Evolutionary conservation across 352 stramenopile species (phyloP).

Genomic region (Pythium folliculosum): DNA sequence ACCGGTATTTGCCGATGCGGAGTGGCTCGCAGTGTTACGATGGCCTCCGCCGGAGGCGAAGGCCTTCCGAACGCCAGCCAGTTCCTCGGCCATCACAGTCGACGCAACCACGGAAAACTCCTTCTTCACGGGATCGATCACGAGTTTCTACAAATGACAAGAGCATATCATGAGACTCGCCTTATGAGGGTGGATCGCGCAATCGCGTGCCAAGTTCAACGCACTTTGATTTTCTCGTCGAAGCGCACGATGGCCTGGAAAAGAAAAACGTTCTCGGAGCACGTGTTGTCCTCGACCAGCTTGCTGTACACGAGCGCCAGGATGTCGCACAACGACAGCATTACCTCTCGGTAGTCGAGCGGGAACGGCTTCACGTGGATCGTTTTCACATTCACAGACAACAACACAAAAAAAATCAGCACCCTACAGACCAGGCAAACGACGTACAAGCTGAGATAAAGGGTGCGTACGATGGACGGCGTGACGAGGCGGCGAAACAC

Average conservation of each 20-base stretch:
- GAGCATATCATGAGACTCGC: too few relatives aligned
- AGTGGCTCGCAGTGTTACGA: background rate
- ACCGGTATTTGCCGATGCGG: background rate
- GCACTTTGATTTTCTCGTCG: slow-evolving; percentile 81
- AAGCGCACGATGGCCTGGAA: slow-evolving; percentile 82
- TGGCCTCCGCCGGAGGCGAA: slow-evolving; percentile 38
- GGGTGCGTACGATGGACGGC: slow-evolving; percentile 59
- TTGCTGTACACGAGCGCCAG: slow-evolving; percentile 84
- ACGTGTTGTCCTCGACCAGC: slow-evolving; percentile 73
- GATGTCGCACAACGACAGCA: slow-evolving; percentile 83
- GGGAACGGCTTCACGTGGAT: slow-evolving; percentile 58
- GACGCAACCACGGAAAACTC: slow-evolving; percentile 68
- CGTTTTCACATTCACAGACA: background rate
- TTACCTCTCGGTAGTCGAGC: slow-evolving; percentile 78
- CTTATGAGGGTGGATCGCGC: background rate
- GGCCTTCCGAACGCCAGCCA: slow-evolving; percentile 51
- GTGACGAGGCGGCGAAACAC: slow-evolving; percentile 75
- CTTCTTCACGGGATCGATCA: slow-evolving; percentile 83
- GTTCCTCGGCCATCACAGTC: slow-evolving; percentile 60
- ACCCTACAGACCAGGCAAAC: background rate
- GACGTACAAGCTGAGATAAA: background rate
- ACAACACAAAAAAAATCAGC: background rate
- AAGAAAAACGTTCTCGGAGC: slow-evolving; percentile 67
- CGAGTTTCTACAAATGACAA: slow-evolving; percentile 60
- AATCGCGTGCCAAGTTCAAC: background rate